Evolutionary conservation across 371 early-diverging fungal genomes (phyloP), one percentile per base, ranked within the genome.

Genomic region (Rhizomucor miehei): DNA sequence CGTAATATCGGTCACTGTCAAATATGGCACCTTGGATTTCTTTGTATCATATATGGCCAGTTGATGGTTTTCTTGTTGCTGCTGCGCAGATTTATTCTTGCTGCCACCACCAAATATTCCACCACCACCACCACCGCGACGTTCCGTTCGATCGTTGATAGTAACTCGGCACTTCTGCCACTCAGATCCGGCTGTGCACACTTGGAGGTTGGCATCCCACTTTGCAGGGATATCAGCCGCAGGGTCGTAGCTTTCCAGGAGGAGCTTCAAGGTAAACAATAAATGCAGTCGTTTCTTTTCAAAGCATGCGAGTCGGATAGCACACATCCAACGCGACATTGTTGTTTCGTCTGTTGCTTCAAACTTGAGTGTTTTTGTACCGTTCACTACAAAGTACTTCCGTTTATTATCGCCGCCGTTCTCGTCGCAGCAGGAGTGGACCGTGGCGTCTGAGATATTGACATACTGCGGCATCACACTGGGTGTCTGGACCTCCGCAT

Each of bases 201-300:
- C 85, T 58, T 86, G 82, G 13, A 79, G 69, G 51, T 61, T 62
- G 25, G 76, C 49, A 34, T 65, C 60, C 49, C 59, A 52, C 24
- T 69, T 48, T 49, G 34, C 48, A 59, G 65, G 57, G 50, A 71
- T 51, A 54, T 66, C 54, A 19, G 66, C 63, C 67, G 64, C 53
- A 59, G 53, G 68, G 17, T 47, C 57, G 69, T 54, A 47, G 55
- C 57, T 54, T 57, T 64, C 55, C 59, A 62, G 41, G 65, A 91
- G 45, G 8, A 89, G 59, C 9, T 75, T 76, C 1, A 80, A 68
- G 3, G 92, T 87, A 55, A 89, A 90, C 35, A 84, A 73, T 58
- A 89, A 85, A 46, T 91, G 86, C 11, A 92, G 66, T 51, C 83
- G 78, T 40, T 84, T 71, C 14, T 79, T 75, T 63, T 92, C 93